Base-by-base conservation (phyloP, 192 early-diverging fungal genomes). In the Backusella luteola region DNA sequence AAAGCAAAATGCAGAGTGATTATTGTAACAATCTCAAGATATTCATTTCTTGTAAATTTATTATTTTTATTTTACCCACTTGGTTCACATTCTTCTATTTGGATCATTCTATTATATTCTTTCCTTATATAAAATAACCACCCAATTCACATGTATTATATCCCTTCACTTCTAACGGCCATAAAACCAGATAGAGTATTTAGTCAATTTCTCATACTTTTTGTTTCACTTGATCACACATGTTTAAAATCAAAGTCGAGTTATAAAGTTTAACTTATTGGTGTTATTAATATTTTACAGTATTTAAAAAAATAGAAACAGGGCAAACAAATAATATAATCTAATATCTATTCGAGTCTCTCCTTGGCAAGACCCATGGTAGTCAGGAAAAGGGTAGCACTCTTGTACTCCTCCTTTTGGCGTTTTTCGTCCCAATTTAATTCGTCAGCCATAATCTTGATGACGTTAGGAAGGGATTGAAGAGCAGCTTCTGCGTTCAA, bases 391-490 rank as follows among this genome's bases (percentile, higher is more conserved):
- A 86, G 83, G 77, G 91, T 85, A 0, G 91, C 92, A 38, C 91
- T 85, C 67, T 87, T 85, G 78, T 83, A 83, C 84, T 99, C 96
- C 71, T 88, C 53, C 26, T 74, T 68, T 82, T 93, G 88, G 71
- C 93, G 88, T 34, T 84, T 83, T 2, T 84, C 69, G 71, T 83
- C 76, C 97, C 97, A 99, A 34, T 83, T 77, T 23, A 99, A 90
- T 82, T 99, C 97, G 35, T 87, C 84, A 0, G 91, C 85, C 97
- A 99, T 97, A 73, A 99, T 96, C 71, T 94, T 93, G 42, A 97
- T 89, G 14, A 99, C 91, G 41, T 86, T 85, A 11, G 96, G 96
- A 23, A 99, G 85, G 2, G 94, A 86, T 67, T 97, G 94, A 73
- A 91, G 86, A 32, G 95, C 92, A 12, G 96, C 96, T 79, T 94